A percentile compares a stretch with the other conserved stretches of the same genome.
These are phyloP conservation scores for Leishmania turanica DNA, from an alignment of 208 protist genomes.

Conservation along the genomic window DNA sequence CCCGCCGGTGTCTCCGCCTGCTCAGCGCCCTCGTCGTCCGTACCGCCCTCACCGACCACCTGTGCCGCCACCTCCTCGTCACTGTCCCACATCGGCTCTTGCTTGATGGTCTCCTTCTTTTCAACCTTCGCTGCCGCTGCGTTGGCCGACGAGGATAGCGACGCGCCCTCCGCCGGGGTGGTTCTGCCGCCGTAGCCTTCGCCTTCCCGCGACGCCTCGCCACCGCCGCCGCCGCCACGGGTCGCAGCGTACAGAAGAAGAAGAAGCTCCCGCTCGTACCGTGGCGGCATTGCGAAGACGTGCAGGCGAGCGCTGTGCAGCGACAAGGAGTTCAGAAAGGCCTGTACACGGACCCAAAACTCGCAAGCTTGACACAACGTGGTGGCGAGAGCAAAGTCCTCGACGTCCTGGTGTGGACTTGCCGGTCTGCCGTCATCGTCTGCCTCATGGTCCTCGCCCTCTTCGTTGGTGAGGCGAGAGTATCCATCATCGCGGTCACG, in stretches of 20 bases:
- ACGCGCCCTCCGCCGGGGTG: background rate
- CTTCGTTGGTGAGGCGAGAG: background rate
- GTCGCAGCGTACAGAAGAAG: constrained; percentile 54
- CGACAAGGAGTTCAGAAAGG: constrained; percentile 68
- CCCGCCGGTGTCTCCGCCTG: background rate
- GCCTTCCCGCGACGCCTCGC: background rate
- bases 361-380: constrained; percentile 53
- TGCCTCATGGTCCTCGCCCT: background rate
- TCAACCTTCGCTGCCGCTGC: constrained; percentile 3
- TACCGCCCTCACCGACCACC: background rate
- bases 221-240: background rate
- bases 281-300: constrained; percentile 54
- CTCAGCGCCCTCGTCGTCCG: constrained; percentile 11
- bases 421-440: background rate
- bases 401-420: background rate
- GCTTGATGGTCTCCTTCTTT: constrained; percentile 10
- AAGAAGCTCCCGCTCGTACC: constrained; percentile 78
- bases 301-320: constrained; percentile 63
- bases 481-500: constrained; percentile 12
- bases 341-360: constrained; percentile 75
- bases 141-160: background rate
- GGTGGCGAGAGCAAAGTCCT: constrained; percentile 35
- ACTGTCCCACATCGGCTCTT: constrained; percentile 24
- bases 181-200: background rate
- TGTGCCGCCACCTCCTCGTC: constrained; percentile 9